Evolutionary conservation across 495 filamentous ascomycete genomes (phyloP).

Genomic region (Aspergillus diversus): DNA sequence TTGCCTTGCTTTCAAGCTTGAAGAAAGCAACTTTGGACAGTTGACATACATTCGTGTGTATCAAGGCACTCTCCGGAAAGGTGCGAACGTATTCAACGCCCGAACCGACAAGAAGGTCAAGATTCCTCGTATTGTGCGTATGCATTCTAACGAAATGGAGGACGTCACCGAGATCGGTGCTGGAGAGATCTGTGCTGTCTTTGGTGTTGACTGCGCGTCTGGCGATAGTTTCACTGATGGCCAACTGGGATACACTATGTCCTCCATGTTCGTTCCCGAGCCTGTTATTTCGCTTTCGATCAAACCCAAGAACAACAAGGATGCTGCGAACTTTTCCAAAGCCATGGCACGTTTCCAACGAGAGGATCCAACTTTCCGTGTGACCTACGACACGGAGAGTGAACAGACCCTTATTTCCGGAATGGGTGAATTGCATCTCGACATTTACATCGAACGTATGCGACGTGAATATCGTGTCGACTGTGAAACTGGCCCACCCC

Average conservation of each 20-base stretch:
- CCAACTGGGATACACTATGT: conserved; percentile 90
- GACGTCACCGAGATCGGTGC: conserved; percentile 89
- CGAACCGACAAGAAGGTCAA: conserved; percentile 94
- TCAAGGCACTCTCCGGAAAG: conserved; percentile 89
- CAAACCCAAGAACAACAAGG: conserved; percentile 92
- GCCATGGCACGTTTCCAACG: conserved; percentile 99
- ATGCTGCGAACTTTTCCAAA: conserved; percentile 93
- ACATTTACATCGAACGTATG: conserved; percentile 98
- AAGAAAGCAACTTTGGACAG: conserved; percentile 98
- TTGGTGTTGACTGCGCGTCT: conserved; percentile 96
- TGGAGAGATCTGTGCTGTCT: conserved; percentile 98
- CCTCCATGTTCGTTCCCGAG: conserved; percentile 98
- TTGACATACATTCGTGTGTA: conserved; percentile 99
- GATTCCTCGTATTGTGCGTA: conserved; percentile 95
- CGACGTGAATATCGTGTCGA: conserved; percentile 96
- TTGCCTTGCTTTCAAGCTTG: conserved; percentile 96
- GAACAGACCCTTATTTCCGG: conserved; percentile 97
- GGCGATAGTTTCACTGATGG: conserved; percentile 99
- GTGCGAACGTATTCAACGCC: conserved; percentile 89
- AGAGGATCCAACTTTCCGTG: conserved; percentile 97
- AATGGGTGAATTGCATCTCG: conserved; percentile 97
- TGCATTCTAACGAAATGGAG: conserved; percentile 99
- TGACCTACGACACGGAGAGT: conserved; percentile 86
- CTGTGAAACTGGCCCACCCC: conserved; percentile 92
- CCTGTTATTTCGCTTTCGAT: conserved; percentile 97